Evolutionary conservation across 257 asterid genomes (phyloP).

Genomic region (Gardenia jasminoides): DNA sequence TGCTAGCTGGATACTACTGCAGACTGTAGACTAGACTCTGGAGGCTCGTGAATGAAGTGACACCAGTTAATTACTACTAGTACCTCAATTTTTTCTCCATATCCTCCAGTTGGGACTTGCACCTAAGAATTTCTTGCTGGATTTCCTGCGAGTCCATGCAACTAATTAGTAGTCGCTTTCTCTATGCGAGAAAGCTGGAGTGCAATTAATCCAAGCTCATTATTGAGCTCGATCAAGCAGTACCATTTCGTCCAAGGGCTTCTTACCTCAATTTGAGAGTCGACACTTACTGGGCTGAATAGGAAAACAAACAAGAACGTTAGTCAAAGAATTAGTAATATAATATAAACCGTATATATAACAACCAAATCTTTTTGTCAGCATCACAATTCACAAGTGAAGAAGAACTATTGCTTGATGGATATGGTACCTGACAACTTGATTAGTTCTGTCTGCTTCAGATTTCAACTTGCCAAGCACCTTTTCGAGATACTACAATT

Average conservation of each 20-base stretch:
- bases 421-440: slow-evolving; percentile 46
- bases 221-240: neutral
- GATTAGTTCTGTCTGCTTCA: slow-evolving; percentile 52
- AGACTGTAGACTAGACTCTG: neutral
- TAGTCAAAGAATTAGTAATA: neutral
- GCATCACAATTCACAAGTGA: neutral
- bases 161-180: neutral
- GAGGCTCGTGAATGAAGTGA: neutral
- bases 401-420: neutral
- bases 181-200: neutral
- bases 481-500: slow-evolving; percentile 60
- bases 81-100: slow-evolving; percentile 71
- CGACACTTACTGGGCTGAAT: slow-evolving; percentile 57
- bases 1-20: neutral
- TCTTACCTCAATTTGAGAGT: slow-evolving; percentile 69
- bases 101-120: slow-evolving; percentile 61
- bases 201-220: neutral
- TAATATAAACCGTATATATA: no score
- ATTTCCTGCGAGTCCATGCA: slow-evolving; percentile 49
- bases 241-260: neutral
- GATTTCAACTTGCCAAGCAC: slow-evolving; percentile 75
- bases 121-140: slow-evolving; percentile 62
- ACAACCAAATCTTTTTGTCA: no score
- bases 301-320: slow-evolving; percentile 10
- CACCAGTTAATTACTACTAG: neutral